Conservation (phyloP, 805 yeast genomes). For the Starmerella bombi region DNA sequence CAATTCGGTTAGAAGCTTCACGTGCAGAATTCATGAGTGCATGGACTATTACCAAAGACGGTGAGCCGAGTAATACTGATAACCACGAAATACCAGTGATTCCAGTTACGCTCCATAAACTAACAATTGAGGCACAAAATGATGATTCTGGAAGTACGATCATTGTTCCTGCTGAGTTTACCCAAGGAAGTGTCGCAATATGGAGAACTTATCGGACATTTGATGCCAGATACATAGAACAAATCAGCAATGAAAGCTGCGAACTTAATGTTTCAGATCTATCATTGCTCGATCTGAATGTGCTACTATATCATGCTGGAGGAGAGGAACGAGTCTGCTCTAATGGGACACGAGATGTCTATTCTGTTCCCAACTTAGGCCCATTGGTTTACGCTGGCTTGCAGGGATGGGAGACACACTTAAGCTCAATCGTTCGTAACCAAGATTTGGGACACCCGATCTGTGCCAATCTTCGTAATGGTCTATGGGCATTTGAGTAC, state of each 20-base stretch:
- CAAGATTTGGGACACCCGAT: constrained; percentile 79
- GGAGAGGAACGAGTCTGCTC: constrained; percentile 78
- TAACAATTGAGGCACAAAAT: constrained; percentile 39
- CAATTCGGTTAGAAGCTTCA: constrained; percentile 27
- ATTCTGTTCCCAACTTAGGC: constrained; percentile 63
- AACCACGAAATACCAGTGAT: constrained; percentile 42
- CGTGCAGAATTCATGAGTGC: constrained; percentile 36
- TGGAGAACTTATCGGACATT: constrained; percentile 55
- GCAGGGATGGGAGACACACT: constrained; percentile 76
- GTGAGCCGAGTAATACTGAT: constrained; percentile 30
- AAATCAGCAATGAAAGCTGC: constrained; percentile 61
- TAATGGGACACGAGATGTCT: constrained; percentile 57
- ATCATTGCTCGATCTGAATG: constrained; percentile 57
- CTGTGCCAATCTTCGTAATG: constrained; percentile 65
- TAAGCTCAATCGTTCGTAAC: constrained; percentile 45
- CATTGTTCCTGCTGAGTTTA: constrained; percentile 37
- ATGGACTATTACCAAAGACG: constrained; percentile 41
- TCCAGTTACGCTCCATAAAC: constrained; percentile 46
- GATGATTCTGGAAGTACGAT: constrained; percentile 41
- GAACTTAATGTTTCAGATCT: constrained; percentile 53
- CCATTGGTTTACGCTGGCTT: constrained; percentile 73
- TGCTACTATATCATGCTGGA: constrained; percentile 62
- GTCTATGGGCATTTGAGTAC: constrained; percentile 82
- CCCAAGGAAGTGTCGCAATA: constrained; percentile 84
- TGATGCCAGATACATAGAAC: constrained; percentile 53